phyloP scores from a whole-genome alignment of 495 filamentous ascomycete genomes.

The Daldinia caldariorum region DNA sequence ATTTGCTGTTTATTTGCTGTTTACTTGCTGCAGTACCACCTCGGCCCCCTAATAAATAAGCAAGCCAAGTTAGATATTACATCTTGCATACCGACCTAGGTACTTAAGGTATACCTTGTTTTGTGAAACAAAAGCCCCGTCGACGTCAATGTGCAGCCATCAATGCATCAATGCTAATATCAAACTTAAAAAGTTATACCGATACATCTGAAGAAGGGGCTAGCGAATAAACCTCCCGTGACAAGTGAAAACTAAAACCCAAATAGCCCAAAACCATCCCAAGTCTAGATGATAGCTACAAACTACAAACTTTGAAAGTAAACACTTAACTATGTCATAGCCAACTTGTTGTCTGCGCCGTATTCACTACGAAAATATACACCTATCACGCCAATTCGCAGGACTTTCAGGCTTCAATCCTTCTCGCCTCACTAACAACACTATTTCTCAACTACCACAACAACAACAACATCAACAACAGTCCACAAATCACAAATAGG shows the following conservation, averaged over 20 bases:
- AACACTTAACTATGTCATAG: conserved; percentile 20
- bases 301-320: conserved; percentile 8
- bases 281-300: conserved; percentile 1
- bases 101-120: not conserved
- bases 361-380: conserved; percentile 13
- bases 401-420: conserved; percentile 13
- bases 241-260: conserved; percentile 20
- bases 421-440: too few species aligned
- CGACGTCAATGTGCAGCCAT: conserved; percentile 39
- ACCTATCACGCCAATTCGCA: conserved; percentile 14
- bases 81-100: not conserved
- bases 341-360: not conserved
- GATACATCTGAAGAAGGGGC: conserved; percentile 10
- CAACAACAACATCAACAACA: conserved; percentile 11
- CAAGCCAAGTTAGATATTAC: conserved; percentile 7
- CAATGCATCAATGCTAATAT: too few species aligned
- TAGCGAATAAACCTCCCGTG: conserved; percentile 1
- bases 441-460: too few species aligned
- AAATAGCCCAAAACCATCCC: not conserved
- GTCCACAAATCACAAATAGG: conserved; percentile 8
- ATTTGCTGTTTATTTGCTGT: too few species aligned
- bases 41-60: not conserved
- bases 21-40: conserved; percentile 1
- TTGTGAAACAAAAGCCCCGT: conserved; percentile 21
- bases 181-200: conserved; percentile 1